Percentiles rank a stretch among this genome's conserved stretches.
phyloP scores from a whole-genome alignment of 2,329 filamentous ascomycete genomes.

The Beauveria sp. region DNA sequence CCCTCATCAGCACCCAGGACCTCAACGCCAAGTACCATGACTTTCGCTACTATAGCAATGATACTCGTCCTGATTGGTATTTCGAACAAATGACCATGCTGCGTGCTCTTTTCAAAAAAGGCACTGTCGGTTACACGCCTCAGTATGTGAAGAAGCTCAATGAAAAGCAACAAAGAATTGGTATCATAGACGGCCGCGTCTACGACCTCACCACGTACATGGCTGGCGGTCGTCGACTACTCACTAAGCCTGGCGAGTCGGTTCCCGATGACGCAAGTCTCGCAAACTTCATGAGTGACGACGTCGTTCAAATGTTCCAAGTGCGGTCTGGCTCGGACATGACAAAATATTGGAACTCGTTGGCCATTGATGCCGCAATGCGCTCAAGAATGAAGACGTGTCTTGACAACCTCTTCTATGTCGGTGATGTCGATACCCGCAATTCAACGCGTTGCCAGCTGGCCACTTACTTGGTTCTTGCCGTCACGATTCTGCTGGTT shows the following conservation, averaged over 20 bases:
- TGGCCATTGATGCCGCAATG: constrained; percentile 49
- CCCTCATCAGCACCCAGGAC: constrained; percentile 59
- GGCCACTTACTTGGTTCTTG: constrained; percentile 80
- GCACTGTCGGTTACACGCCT: constrained; percentile 74
- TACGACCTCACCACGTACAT: constrained; percentile 88
- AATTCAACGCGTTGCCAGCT: constrained; percentile 81
- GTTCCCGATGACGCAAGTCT: constrained; percentile 41
- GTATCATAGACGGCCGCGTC: constrained; percentile 68
- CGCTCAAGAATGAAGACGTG: constrained; percentile 70
- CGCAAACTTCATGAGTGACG: constrained; percentile 71
- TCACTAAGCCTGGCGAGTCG: constrained; percentile 46
- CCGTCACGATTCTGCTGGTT: constrained; percentile 72
- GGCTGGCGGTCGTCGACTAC: constrained; percentile 61
- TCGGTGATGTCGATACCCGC: constrained; percentile 85
- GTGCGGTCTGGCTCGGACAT: constrained; percentile 70
- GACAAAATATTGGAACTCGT: constrained; percentile 70
- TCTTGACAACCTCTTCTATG: constrained; percentile 89
- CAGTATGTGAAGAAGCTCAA: constrained; percentile 68
- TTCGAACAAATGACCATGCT: constrained; percentile 77
- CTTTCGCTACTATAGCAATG: constrained; percentile 77
- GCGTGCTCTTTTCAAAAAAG: constrained; percentile 74
- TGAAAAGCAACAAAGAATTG: constrained; percentile 59
- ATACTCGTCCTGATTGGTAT: constrained; percentile 86
- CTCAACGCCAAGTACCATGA: constrained; percentile 79
- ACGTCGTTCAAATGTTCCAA: constrained; percentile 71